Conservation (phyloP, 1,284 basidiomycete species). For the Kwoniella shivajii region DNA sequence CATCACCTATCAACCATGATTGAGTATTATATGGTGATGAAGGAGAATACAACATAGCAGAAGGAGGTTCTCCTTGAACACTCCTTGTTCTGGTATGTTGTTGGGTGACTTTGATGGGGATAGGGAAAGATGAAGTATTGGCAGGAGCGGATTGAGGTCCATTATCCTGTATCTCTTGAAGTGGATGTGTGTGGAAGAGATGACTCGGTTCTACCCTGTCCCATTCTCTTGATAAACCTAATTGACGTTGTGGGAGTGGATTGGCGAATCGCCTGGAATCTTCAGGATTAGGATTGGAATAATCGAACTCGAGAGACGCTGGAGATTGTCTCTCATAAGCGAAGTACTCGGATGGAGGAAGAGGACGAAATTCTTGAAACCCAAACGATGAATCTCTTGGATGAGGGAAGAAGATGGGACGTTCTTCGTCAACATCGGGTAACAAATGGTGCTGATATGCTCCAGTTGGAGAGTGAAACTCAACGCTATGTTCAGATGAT, state of each 20-base stretch:
- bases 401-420: constrained; percentile 10
- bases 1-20: constrained; percentile 1
- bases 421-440: constrained; percentile 22
- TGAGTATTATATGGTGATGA: constrained; percentile 11
- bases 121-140: constrained; percentile 16
- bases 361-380: neutral
- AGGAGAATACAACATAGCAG: constrained; percentile 33
- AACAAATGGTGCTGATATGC: constrained; percentile 27
- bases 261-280: neutral
- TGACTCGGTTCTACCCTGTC: neutral
- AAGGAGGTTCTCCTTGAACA: constrained; percentile 40
- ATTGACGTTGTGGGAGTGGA: neutral
- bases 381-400: neutral
- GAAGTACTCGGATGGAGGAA: constrained; percentile 2
- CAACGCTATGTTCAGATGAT: constrained; percentile 24
- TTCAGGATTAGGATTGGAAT: neutral
- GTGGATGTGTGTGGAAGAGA: neutral
- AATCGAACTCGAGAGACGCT: constrained; percentile 3
- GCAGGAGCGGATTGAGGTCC: constrained; percentile 25
- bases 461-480: constrained; percentile 31
- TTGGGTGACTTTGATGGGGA: constrained; percentile 24
- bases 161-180: neutral
- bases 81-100: constrained; percentile 32
- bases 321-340: neutral
- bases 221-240: neutral